These are phyloP conservation scores for Lasiodiplodia theobromae DNA, from an alignment of 2,329 filamentous ascomycete species.

Conservation along the genomic window DNA sequence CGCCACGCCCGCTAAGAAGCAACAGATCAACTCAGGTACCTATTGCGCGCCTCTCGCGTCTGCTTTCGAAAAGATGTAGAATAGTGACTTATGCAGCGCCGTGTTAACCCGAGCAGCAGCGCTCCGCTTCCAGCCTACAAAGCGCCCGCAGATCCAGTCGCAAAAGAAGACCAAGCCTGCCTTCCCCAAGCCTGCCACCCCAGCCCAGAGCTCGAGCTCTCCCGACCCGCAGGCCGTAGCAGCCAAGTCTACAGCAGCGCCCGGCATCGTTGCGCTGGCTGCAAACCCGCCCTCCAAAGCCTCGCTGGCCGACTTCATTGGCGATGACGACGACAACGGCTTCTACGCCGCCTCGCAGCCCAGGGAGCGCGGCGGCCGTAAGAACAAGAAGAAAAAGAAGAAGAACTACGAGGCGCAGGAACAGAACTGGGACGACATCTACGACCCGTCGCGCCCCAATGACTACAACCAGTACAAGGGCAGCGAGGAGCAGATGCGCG, in stretches of 20 bases:
- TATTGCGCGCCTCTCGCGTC: constrained; percentile 34
- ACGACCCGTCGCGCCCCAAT: constrained; percentile 82
- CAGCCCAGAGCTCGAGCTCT: constrained; percentile 31
- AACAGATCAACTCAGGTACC: constrained; percentile 69
- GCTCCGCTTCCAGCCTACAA: constrained; percentile 86
- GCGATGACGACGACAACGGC: constrained; percentile 78
- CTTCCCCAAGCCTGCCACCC: constrained; percentile 59
- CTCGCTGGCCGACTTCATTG: constrained; percentile 80
- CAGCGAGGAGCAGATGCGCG: constrained; percentile 82
- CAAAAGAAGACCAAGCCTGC: constrained; percentile 70
- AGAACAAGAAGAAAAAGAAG: constrained; percentile 71
- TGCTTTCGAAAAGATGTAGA: constrained; percentile 34
- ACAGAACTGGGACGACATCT: constrained; percentile 89
- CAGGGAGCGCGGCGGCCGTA: constrained; percentile 71
- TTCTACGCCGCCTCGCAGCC: constrained; percentile 71
- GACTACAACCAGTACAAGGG: constrained; percentile 84
- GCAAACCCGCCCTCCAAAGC: constrained; percentile 64
- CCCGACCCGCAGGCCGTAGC: constrained; percentile 31
- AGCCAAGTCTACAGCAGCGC: constrained; percentile 21
- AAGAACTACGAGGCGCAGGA: constrained; percentile 70
- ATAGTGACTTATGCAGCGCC: constrained; percentile 30
- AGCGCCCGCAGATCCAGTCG: constrained; percentile 64
- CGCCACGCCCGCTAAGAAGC: constrained; percentile 60
- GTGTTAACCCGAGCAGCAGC: constrained; percentile 29
- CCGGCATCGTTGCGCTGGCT: constrained; percentile 38